phyloP scores from a whole-genome alignment of 163 green algal genomes.

The Chloromonas sp. region DNA sequence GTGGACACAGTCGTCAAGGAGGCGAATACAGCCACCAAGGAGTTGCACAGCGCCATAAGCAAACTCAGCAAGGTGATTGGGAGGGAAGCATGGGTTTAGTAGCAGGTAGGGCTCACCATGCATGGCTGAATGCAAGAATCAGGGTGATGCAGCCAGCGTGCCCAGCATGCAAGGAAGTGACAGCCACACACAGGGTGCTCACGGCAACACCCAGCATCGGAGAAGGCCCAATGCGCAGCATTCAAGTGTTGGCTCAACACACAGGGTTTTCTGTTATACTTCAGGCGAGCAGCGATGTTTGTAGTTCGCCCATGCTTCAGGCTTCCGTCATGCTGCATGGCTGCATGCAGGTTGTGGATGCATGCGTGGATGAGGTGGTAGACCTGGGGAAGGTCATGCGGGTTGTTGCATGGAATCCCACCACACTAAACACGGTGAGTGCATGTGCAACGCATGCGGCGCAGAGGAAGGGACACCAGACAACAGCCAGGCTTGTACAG shows the following conservation, averaged over 20 bases:
- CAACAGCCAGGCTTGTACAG: background rate
- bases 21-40: background rate
- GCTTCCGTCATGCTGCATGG: background rate
- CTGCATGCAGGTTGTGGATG: background rate
- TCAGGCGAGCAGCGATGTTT: too few relatives aligned
- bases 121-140: background rate
- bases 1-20: background rate
- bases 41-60: background rate
- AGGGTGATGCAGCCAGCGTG: background rate
- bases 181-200: too few relatives aligned
- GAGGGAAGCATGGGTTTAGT: background rate
- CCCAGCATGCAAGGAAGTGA: too few relatives aligned
- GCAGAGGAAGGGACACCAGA: background rate
- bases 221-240: too few relatives aligned
- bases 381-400: background rate
- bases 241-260: too few relatives aligned
- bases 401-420: background rate
- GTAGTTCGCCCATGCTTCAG: too few relatives aligned
- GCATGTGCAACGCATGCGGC: background rate
- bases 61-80: background rate
- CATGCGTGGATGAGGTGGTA: background rate
- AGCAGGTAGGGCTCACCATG: background rate
- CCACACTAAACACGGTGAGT: background rate
- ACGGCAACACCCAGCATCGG: too few relatives aligned
- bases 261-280: too few relatives aligned